These are phyloP conservation scores for Stellera chamaejasme DNA, from an alignment of 345 rosid species.

Conservation along the genomic window DNA sequence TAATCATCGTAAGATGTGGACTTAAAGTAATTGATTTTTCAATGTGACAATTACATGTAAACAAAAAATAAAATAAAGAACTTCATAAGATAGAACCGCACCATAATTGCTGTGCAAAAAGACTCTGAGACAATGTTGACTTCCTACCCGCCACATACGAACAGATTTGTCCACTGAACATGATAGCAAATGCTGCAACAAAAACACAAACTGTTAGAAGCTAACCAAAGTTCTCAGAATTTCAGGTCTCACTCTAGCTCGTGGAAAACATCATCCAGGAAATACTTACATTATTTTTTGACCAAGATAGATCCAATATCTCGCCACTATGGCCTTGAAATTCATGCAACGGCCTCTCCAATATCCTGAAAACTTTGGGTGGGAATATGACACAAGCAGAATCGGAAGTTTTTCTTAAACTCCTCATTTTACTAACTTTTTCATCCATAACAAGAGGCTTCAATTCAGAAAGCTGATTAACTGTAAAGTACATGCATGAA, in stretches of 20 bases:
- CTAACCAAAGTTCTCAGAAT: neutral
- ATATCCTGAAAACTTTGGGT: slow-evolving; percentile 62
- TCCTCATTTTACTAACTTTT: slow-evolving; percentile 36
- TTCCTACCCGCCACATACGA: slow-evolving; percentile 70
- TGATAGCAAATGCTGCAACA: slow-evolving; percentile 69
- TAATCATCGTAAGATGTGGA: neutral
- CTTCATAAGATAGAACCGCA: slow-evolving; percentile 14
- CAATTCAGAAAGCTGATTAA: slow-evolving; percentile 57
- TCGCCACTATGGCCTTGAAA: slow-evolving; percentile 57
- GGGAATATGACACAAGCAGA: slow-evolving; percentile 81
- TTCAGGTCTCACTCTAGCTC: neutral
- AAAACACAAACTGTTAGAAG: slow-evolving; percentile 12
- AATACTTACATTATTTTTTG: slow-evolving; percentile 58
- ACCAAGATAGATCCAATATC: slow-evolving; percentile 77
- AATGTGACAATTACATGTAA: slow-evolving; percentile 4
- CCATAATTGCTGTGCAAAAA: slow-evolving; percentile 79
- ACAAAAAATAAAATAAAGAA: neutral
- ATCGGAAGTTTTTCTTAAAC: slow-evolving; percentile 54
- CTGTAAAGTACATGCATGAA: slow-evolving; percentile 65
- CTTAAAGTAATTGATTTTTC: slow-evolving; percentile 8
- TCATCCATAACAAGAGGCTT: slow-evolving; percentile 52
- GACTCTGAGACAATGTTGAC: slow-evolving; percentile 44
- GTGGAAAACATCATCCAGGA: neutral
- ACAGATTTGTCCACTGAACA: slow-evolving; percentile 73
- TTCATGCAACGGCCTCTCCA: slow-evolving; percentile 70